phyloP scores from a whole-genome alignment of 1,139 yeast genomes.

The Wickerhamiella infanticola region DNA sequence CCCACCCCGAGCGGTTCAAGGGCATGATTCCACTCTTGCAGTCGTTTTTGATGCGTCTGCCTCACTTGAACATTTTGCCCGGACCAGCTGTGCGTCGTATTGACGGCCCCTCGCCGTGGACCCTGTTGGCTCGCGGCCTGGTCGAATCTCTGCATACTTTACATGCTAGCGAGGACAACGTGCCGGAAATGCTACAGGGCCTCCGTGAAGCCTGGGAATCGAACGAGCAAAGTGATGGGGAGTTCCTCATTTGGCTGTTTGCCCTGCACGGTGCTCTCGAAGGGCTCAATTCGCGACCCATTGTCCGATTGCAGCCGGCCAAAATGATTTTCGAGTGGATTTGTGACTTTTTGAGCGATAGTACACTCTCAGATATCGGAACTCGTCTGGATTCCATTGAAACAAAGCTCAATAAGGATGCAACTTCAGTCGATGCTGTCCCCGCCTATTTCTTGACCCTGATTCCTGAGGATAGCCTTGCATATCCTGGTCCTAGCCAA shows the following conservation, averaged over 20 bases:
- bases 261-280: conserved; percentile 26
- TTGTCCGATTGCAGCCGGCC: conserved; percentile 20
- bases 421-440: not conserved
- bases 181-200: conserved; percentile 27
- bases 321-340: conserved; percentile 2
- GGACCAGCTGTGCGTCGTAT: conserved; percentile 11
- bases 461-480: not conserved
- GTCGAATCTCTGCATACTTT: conserved; percentile 24
- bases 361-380: conserved; percentile 5
- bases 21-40: not conserved
- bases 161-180: conserved; percentile 21
- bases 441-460: conserved; percentile 1
- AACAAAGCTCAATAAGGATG: not conserved
- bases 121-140: conserved; percentile 28
- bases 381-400: not conserved
- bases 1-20: conserved; percentile 28
- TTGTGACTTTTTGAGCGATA: conserved; percentile 4
- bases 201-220: conserved; percentile 22
- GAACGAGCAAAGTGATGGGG: conserved; percentile 21
- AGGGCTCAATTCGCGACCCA: conserved; percentile 21
- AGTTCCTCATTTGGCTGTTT: conserved; percentile 24
- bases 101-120: conserved; percentile 31
- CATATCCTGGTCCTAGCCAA: conserved; percentile 8
- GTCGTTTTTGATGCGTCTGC: conserved; percentile 13
- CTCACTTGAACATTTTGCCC: conserved; percentile 24